These are phyloP conservation scores for Xylaria multiplex DNA, from an alignment of 2,329 filamentous ascomycete genomes.

Conservation along the genomic window DNA sequence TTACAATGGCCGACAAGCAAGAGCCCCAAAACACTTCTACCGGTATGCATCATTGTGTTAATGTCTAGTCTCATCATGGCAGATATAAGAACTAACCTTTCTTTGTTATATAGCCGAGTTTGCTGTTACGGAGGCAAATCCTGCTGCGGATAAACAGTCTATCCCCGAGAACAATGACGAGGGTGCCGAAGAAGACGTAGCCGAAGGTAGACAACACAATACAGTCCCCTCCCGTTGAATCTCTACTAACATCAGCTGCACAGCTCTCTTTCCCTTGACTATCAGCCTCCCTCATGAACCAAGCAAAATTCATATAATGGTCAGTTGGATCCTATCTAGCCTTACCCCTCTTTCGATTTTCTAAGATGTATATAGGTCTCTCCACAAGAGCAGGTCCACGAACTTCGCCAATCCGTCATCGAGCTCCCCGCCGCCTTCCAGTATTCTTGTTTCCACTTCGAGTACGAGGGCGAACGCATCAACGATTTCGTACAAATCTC, in stretches of 20 bases:
- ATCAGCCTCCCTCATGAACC: slow-evolving; percentile 84
- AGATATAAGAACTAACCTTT: slow-evolving; percentile 29
- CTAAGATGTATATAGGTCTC: slow-evolving; percentile 70
- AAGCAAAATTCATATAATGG: slow-evolving; percentile 85
- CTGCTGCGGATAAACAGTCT: slow-evolving; percentile 42
- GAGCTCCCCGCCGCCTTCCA: slow-evolving; percentile 93
- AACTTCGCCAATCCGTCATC: slow-evolving; percentile 95
- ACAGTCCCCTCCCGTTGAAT: neutral
- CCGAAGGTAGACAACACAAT: slow-evolving; percentile 42
- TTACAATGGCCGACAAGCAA: slow-evolving; percentile 48
- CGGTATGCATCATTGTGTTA: slow-evolving; percentile 38
- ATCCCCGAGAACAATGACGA: slow-evolving; percentile 40
- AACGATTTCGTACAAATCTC: slow-evolving; percentile 95
- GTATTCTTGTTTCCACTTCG: slow-evolving; percentile 98
- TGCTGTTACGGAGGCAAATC: slow-evolving; percentile 39
- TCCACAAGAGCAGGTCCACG: slow-evolving; percentile 94
- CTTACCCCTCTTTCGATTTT: slow-evolving; percentile 21
- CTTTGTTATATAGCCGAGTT: slow-evolving; percentile 38
- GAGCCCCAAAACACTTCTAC: slow-evolving; percentile 38
- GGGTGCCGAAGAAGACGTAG: slow-evolving; percentile 43
- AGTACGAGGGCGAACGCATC: slow-evolving; percentile 86
- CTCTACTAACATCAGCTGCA: slow-evolving; percentile 28
- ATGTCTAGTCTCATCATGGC: neutral
- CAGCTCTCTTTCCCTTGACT: slow-evolving; percentile 70
- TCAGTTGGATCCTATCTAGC: slow-evolving; percentile 55